These are phyloP conservation scores for Thalassiosira profunda DNA, from an alignment of 108 stramenopile genomes.

Conservation along the genomic window DNA sequence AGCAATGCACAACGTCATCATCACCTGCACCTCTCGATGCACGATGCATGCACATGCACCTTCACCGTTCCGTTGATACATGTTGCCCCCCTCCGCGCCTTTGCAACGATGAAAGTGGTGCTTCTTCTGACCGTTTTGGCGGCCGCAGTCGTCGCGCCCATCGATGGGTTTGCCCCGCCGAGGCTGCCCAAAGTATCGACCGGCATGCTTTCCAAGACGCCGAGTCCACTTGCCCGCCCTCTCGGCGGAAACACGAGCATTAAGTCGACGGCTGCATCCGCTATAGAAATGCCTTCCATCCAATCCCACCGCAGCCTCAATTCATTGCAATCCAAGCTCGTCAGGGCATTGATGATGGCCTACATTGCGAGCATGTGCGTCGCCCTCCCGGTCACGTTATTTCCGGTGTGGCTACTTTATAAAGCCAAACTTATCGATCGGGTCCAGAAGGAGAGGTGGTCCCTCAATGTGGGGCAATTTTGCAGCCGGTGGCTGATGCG, in stretches of 20 bases:
- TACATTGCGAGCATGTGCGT: slow-evolving; percentile 81
- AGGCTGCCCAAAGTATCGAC: neutral
- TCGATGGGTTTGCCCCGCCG: slow-evolving; percentile 13
- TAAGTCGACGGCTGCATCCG: slow-evolving; percentile 8
- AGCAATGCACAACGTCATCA: no score
- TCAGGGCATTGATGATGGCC: slow-evolving; percentile 60
- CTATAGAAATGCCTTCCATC: neutral
- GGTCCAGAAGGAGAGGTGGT: slow-evolving; percentile 52
- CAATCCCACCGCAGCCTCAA: slow-evolving; percentile 1
- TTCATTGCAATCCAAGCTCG: slow-evolving; percentile 15
- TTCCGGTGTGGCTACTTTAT: slow-evolving; percentile 65
- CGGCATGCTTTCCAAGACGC: no score
- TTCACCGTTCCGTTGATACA: no score
- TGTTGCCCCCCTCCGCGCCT: no score
- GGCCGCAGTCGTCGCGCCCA: neutral
- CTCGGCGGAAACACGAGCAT: neutral
- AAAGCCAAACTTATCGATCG: slow-evolving; percentile 43
- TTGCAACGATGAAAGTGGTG: no score
- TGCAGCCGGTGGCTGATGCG: slow-evolving; percentile 84
- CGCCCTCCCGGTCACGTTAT: slow-evolving; percentile 75
- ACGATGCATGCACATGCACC: no score
- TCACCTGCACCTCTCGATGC: no score
- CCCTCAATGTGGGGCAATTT: slow-evolving; percentile 67
- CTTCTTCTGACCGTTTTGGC: neutral
- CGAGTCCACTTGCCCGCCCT: neutral